Percentiles rank a stretch among this genome's conserved stretches.
Evolutionary conservation across 257 asterid species (phyloP).

Genomic region (Coffea canephora): DNA sequence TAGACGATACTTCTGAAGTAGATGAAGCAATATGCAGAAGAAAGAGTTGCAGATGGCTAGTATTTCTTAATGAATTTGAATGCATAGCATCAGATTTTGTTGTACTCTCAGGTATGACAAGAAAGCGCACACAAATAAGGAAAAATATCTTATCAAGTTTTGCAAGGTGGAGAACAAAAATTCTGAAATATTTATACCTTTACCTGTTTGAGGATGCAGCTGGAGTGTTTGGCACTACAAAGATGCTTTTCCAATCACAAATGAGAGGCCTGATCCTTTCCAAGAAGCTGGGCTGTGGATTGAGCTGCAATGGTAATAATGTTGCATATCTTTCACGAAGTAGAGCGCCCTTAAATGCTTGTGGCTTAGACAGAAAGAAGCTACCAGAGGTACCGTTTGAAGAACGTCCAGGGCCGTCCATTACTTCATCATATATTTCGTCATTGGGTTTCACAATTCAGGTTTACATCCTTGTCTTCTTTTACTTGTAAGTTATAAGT

Average conservation of each 20-base stretch:
- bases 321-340: constrained; percentile 51
- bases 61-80: constrained; percentile 37
- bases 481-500: not conserved
- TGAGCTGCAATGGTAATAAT: constrained; percentile 58
- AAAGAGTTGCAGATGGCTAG: constrained; percentile 41
- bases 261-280: constrained; percentile 39
- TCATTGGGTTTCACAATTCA: constrained; percentile 59
- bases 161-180: not conserved
- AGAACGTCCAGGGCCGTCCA: constrained; percentile 61
- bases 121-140: too few relatives aligned
- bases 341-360: constrained; percentile 43
- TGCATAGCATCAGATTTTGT: constrained; percentile 38
- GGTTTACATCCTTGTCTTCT: constrained; percentile 21
- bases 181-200: not conserved
- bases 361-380: constrained; percentile 36
- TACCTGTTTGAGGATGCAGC: constrained; percentile 27
- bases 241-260: constrained; percentile 49
- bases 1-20: constrained; percentile 14
- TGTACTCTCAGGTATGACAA: constrained; percentile 30
- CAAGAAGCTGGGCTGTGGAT: constrained; percentile 42
- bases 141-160: not conserved
- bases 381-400: constrained; percentile 32
- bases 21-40: constrained; percentile 9
- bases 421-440: constrained; percentile 52
- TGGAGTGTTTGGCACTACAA: constrained; percentile 59